These are phyloP conservation scores for Nakazawaea pomicola DNA, from an alignment of 805 yeast species.

Conservation along the genomic window DNA sequence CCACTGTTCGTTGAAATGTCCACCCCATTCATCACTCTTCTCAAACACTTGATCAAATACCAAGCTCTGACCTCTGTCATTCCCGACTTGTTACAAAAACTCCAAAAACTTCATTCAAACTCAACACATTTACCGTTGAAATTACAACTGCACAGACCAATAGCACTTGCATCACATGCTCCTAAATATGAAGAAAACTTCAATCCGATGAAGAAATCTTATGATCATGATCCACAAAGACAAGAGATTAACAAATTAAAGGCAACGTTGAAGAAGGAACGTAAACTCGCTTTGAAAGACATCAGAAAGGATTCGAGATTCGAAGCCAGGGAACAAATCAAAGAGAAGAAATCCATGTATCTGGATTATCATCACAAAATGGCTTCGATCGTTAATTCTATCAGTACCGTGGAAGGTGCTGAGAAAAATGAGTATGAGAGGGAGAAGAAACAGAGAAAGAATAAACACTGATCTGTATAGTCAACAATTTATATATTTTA, in stretches of 20 bases:
- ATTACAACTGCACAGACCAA: constrained; percentile 77
- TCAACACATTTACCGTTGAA: constrained; percentile 64
- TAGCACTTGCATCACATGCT: constrained; percentile 77
- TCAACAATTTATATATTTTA: no score
- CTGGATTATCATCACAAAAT: constrained; percentile 84
- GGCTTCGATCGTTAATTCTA: constrained; percentile 79
- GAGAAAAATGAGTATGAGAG: constrained; percentile 90
- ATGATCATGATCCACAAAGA: constrained; percentile 76
- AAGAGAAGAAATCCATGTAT: constrained; percentile 69
- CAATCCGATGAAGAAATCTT: constrained; percentile 91
- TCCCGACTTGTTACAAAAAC: constrained; percentile 33
- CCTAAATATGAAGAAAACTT: constrained; percentile 95
- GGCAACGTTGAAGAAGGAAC: constrained; percentile 86
- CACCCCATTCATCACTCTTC: constrained; percentile 37
- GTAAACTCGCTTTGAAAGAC: constrained; percentile 82
- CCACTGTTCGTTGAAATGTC: constrained; percentile 57
- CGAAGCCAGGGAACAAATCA: constrained; percentile 79
- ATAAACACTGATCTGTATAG: no score
- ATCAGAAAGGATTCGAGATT: constrained; percentile 85
- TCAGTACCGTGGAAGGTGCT: constrained; percentile 91
- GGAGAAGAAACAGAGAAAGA: constrained; percentile 65
- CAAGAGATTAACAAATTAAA: constrained; percentile 80
- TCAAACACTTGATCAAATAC: constrained; percentile 34
- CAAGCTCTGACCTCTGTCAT: constrained; percentile 31
- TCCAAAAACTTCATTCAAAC: constrained; percentile 45